Evolutionary conservation across 176 grass and related monocot genomes (phyloP), one percentile per base, ranked within the genome.

Genomic region (Oryza longistaminata): DNA sequence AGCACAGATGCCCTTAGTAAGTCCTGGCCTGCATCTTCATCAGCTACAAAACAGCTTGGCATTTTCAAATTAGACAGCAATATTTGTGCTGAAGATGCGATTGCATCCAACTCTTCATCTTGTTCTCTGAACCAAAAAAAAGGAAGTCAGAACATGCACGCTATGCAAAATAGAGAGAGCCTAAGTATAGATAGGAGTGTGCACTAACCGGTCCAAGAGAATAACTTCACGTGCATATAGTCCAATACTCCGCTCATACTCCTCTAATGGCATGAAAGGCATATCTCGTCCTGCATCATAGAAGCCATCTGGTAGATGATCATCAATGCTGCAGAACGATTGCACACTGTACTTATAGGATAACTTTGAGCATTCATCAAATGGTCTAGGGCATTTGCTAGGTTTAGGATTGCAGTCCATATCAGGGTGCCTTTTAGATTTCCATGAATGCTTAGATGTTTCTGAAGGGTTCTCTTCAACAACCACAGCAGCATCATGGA

Each of bases 381-480:
- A 73, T 70, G 96, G 90, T 77, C 89, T 91, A 14, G 50, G 92
- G 70, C 88, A 94, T 92, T 99, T 99, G 77, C 90, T 96, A 53
- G 96, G 96, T 72, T 99, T 99, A 70, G 96, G 93, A 83, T 96
- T 99, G 60, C 39, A 88, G 71, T 99, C 96, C 86, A 88, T 88
- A 87, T 99, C 96, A 86, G 96, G 94, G 86, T 99, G 93, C 37
- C 96, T 94, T 88, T 99, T 99, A 44, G 96, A 94, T 83, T 92
- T 93, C 34, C 70, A 83, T 46, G 85, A 87, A 45, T 75, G 87
- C 71, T 95, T 99, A 68, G 89, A 81, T 68, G 50, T 16, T 40
- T 84, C 88, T 40, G 66, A 76, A 75, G 69, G 37, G 37, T 76
- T 77, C 11, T 90, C 85, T 70, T 86, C 76, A 70, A 70, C 48